phyloP scores from a whole-genome alignment of 768 basidiomycete genomes.

The Chlorophyllum brunneum region DNA sequence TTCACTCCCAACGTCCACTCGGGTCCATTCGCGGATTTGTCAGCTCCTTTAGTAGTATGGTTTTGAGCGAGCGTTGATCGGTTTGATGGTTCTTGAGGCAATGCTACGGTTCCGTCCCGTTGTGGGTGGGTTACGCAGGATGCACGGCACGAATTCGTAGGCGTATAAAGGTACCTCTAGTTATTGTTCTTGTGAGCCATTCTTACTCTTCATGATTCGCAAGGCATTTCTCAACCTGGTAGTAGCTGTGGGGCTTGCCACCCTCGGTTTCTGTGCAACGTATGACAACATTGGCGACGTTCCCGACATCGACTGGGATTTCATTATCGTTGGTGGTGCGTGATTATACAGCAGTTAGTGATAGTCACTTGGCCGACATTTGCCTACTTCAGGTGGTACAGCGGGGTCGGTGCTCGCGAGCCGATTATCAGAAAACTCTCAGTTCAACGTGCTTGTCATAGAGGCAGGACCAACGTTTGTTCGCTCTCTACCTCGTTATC shows the following conservation, averaged over 20 bases:
- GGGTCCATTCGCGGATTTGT: too few relatives aligned
- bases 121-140: too few relatives aligned
- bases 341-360: neutral
- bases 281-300: neutral
- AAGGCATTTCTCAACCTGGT: neutral
- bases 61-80: too few relatives aligned
- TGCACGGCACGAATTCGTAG: too few relatives aligned
- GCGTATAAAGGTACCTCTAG: too few relatives aligned
- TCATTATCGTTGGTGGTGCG: conserved; percentile 20
- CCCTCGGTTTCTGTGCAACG: neutral
- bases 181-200: too few relatives aligned
- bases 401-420: conserved; percentile 25
- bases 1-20: too few relatives aligned
- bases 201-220: neutral
- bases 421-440: conserved; percentile 18
- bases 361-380: neutral
- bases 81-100: too few relatives aligned
- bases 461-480: conserved; percentile 22
- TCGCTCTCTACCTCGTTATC: neutral
- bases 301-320: conserved; percentile 2
- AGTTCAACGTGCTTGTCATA: conserved; percentile 21
- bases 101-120: too few relatives aligned
- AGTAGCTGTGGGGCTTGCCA: neutral
- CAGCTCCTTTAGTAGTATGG: too few relatives aligned
- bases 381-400: conserved; percentile 17